A percentile compares a stretch with the other conserved stretches of the same genome.
These are phyloP conservation scores for Farysia itapuensis DNA, from an alignment of 1,284 basidiomycete species.

Conservation along the genomic window DNA sequence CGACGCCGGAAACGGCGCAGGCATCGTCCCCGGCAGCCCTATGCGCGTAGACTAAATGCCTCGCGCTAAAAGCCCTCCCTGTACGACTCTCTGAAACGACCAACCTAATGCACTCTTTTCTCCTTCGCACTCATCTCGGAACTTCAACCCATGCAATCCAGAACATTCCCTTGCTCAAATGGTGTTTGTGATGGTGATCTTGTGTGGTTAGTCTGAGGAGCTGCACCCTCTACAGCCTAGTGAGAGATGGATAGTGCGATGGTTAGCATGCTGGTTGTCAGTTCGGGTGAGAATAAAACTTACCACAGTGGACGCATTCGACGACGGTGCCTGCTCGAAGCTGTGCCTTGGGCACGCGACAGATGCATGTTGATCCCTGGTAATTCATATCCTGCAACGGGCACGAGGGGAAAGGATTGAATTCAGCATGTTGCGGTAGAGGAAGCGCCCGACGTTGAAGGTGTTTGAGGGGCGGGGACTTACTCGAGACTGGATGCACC, in stretches of 20 bases:
- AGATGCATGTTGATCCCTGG: conserved; percentile 98
- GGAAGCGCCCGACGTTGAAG: neutral
- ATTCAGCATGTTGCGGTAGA: neutral
- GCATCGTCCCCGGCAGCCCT: conserved; percentile 43
- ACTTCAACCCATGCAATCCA: too few species aligned
- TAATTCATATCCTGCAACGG: conserved; percentile 91
- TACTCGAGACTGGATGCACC: conserved; percentile 93
- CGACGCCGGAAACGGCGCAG: conserved; percentile 30
- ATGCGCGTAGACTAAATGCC: conserved; percentile 47
- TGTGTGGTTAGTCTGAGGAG: conserved; percentile 36
- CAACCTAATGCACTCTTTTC: too few species aligned
- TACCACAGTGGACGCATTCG: conserved; percentile 94
- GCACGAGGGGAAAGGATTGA: conserved; percentile 2
- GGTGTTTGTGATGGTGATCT: too few species aligned
- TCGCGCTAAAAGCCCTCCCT: too few species aligned
- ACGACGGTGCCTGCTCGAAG: conserved; percentile 89
- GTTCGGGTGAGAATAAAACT: conserved; percentile 59
- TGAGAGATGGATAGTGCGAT: too few species aligned
- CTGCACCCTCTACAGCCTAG: conserved; percentile 47
- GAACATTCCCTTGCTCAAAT: too few species aligned
- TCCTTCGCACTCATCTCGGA: too few species aligned
- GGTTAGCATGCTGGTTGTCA: too few species aligned
- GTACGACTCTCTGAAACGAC: too few species aligned
- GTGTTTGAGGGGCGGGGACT: conserved; percentile 36
- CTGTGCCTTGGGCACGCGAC: conserved; percentile 91